Evolutionary conservation across 1,284 basidiomycete species (phyloP).

Genomic region (Ustilago shanxiensis): DNA sequence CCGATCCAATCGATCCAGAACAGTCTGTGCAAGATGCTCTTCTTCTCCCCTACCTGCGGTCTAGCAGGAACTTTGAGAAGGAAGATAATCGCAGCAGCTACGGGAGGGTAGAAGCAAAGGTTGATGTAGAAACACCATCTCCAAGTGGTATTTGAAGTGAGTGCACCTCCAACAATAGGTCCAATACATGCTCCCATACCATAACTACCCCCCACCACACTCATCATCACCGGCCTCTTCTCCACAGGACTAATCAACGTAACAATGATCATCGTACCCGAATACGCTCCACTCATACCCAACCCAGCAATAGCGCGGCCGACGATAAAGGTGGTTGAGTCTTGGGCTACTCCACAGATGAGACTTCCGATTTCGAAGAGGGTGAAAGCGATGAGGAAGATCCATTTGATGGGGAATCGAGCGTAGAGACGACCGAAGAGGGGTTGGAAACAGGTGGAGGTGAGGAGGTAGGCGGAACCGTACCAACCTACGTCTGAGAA

Average conservation of each 20-base stretch:
- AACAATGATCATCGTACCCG: slow-evolving; percentile 54
- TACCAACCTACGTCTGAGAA: slow-evolving; percentile 61
- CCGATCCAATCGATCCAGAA: slow-evolving; percentile 65
- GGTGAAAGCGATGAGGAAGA: slow-evolving; percentile 40
- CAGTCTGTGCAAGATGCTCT: neutral
- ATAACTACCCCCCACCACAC: slow-evolving; percentile 46
- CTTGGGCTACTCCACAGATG: slow-evolving; percentile 57
- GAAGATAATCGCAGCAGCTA: slow-evolving; percentile 47
- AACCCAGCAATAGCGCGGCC: slow-evolving; percentile 60
- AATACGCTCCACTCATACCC: slow-evolving; percentile 58
- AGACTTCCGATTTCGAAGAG: slow-evolving; percentile 60
- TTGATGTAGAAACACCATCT: slow-evolving; percentile 65
- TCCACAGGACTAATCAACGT: slow-evolving; percentile 42
- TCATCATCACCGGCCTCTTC: slow-evolving; percentile 40
- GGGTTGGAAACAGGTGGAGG: slow-evolving; percentile 61
- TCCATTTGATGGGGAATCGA: slow-evolving; percentile 57
- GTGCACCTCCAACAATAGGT: slow-evolving; percentile 51
- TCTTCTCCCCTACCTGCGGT: neutral
- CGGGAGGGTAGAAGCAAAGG: slow-evolving; percentile 44
- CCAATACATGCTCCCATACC: slow-evolving; percentile 50
- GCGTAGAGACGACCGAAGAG: slow-evolving; percentile 55
- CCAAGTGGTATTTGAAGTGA: slow-evolving; percentile 58
- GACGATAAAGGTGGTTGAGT: slow-evolving; percentile 57
- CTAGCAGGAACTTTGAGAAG: slow-evolving; percentile 36
- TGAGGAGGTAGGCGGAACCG: slow-evolving; percentile 56